Evolutionary conservation across 805 yeast genomes (phyloP).

Genomic region (Saccharomycopsis oosterbeekiorum): DNA sequence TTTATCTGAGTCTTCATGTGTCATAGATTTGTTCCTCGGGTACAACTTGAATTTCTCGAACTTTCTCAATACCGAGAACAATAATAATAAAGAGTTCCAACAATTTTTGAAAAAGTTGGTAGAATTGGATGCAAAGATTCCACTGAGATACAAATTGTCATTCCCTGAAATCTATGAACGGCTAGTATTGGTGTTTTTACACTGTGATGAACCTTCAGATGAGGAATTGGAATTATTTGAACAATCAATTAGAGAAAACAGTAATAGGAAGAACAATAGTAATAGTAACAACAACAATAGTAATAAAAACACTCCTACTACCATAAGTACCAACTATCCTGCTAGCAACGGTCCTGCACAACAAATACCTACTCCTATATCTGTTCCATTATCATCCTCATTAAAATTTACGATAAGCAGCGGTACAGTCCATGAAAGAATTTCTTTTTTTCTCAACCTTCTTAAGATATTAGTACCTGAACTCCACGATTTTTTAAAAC

Average conservation of each 20-base stretch:
- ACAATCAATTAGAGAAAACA: conserved; percentile 20
- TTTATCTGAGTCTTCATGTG: conserved; percentile 11
- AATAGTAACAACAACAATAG: not conserved
- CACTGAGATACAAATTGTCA: conserved; percentile 37
- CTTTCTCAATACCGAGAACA: conserved; percentile 19
- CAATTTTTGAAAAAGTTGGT: conserved; percentile 22
- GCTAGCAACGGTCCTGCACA: not conserved
- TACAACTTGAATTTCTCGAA: conserved; percentile 4
- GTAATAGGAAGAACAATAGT: not conserved
- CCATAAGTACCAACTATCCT: not conserved
- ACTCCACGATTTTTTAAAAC: conserved; percentile 61
- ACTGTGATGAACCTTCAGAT: conserved; percentile 47
- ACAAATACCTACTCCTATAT: not conserved
- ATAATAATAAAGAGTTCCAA: not conserved
- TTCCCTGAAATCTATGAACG: conserved; percentile 62
- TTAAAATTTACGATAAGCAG: conserved; percentile 43
- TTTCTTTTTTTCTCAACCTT: conserved; percentile 56
- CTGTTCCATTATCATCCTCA: conserved; percentile 19
- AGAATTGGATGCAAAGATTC: conserved; percentile 12
- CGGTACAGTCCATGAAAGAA: conserved; percentile 56
- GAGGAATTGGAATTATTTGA: conserved; percentile 26
- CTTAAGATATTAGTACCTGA: conserved; percentile 63
- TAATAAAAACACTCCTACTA: not conserved
- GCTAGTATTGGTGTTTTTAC: conserved; percentile 61
- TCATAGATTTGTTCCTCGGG: conserved; percentile 12